Conservation (phyloP, 2,329 filamentous ascomycete species). For the Scytalidium lignicola region DNA sequence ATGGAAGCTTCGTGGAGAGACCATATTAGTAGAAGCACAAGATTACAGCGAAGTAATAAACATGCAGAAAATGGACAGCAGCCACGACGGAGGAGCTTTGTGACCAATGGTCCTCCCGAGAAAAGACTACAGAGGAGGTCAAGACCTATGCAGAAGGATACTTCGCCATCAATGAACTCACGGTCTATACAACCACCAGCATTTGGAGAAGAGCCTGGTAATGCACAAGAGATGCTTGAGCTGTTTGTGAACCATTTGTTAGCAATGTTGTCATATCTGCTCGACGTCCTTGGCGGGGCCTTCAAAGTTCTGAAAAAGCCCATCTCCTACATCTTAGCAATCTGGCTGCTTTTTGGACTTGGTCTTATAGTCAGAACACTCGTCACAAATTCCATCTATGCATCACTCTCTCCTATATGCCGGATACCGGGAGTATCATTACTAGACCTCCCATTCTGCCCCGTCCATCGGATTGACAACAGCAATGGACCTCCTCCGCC, state of each 20-base stretch:
- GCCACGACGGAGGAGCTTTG: conserved; percentile 6
- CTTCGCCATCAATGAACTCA: conserved; percentile 1
- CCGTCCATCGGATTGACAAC: conserved; percentile 15
- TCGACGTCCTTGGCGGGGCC: conserved; percentile 53
- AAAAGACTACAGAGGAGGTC: conserved; percentile 12
- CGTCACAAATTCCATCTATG: conserved; percentile 53
- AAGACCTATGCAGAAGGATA: background rate
- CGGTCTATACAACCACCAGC: background rate
- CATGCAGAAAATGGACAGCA: conserved; percentile 11
- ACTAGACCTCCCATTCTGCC: conserved; percentile 61
- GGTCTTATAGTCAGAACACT: conserved; percentile 57
- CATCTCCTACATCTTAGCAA: conserved; percentile 54
- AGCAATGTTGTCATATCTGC: conserved; percentile 37
- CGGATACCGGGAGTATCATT: conserved; percentile 60
- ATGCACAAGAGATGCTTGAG: conserved; percentile 15
- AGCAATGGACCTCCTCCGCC: conserved; percentile 19
- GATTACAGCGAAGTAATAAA: conserved; percentile 7
- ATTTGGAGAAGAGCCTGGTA: background rate
- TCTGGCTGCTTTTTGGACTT: conserved; percentile 55
- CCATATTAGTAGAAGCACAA: conserved; percentile 12
- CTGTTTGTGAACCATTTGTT: conserved; percentile 13
- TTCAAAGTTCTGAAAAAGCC: conserved; percentile 60
- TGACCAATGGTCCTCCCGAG: conserved; percentile 15
- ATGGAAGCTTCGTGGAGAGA: conserved; percentile 24
- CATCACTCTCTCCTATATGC: conserved; percentile 64